These are phyloP conservation scores for Allantophomopsis cytisporea DNA, from an alignment of 2,329 filamentous ascomycete genomes.

Conservation along the genomic window DNA sequence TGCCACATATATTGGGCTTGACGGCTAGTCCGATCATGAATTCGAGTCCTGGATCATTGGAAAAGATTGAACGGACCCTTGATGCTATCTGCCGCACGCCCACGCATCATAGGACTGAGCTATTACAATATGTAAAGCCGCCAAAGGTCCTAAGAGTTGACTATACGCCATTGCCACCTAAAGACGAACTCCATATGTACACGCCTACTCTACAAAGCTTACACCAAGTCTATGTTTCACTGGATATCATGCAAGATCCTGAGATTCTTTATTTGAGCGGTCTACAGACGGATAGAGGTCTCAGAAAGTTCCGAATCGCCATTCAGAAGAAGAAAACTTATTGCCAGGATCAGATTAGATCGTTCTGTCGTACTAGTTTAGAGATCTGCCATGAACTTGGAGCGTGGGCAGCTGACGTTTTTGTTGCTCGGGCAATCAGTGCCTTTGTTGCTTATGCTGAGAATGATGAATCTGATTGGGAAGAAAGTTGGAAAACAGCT, in stretches of 20 bases:
- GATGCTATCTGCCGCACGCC: slow-evolving; percentile 42
- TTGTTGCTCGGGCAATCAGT: slow-evolving; percentile 34
- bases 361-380: slow-evolving; percentile 33
- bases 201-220: slow-evolving; percentile 26
- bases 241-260: slow-evolving; percentile 50
- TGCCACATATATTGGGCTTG: slow-evolving; percentile 18
- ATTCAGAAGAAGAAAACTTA: slow-evolving; percentile 33
- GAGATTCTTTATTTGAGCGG: slow-evolving; percentile 33
- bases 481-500: slow-evolving; percentile 14
- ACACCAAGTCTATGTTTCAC: slow-evolving; percentile 19
- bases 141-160: slow-evolving; percentile 2
- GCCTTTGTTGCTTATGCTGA: no score
- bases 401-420: slow-evolving; percentile 52
- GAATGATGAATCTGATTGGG: no score
- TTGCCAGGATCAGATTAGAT: slow-evolving; percentile 38
- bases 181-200: neutral
- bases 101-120: slow-evolving; percentile 36
- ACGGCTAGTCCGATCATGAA: slow-evolving; percentile 19
- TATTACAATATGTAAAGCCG: slow-evolving; percentile 14
- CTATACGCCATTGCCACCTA: slow-evolving; percentile 13
- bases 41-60: slow-evolving; percentile 11
- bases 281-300: slow-evolving; percentile 26
- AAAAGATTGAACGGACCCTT: slow-evolving; percentile 39
- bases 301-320: slow-evolving; percentile 22
- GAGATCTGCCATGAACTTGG: slow-evolving; percentile 45